Evolutionary conservation across 768 basidiomycete species (phyloP).

Genomic region (Termitomyces sp.): DNA sequence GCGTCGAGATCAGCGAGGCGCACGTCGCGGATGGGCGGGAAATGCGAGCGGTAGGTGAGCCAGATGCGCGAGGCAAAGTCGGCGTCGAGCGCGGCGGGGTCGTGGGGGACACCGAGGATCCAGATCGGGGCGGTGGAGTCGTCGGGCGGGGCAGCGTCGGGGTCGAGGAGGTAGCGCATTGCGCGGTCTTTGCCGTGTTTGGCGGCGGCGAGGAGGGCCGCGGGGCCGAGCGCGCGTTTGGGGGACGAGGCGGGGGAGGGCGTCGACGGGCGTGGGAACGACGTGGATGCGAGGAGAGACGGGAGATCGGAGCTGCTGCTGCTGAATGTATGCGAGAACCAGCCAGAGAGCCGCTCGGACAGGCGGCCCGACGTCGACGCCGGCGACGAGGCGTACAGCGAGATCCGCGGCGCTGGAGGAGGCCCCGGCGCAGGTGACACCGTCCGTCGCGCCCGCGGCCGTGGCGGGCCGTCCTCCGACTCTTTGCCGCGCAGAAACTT

Average conservation of each 20-base stretch:
- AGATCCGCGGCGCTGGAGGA: constrained; percentile 13
- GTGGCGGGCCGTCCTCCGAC: too few species aligned
- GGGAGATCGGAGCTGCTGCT: constrained; percentile 70
- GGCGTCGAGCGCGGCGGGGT: constrained; percentile 50
- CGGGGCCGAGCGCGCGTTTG: constrained; percentile 26
- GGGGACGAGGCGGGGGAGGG: constrained; percentile 13
- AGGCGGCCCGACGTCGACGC: constrained; percentile 35
- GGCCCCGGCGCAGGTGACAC: too few species aligned
- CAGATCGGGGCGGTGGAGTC: constrained; percentile 81
- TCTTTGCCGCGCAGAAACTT: too few species aligned
- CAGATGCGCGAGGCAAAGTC: constrained; percentile 89
- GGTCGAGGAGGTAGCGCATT: constrained; percentile 86
- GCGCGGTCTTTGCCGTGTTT: constrained; percentile 79
- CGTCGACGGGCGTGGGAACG: constrained; percentile 10
- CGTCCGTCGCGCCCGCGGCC: too few species aligned
- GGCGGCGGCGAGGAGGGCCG: constrained; percentile 57
- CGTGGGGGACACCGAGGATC: constrained; percentile 58
- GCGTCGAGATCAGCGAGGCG: constrained; percentile 30
- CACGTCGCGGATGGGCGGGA: constrained; percentile 72
- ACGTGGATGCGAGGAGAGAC: constrained; percentile 36
- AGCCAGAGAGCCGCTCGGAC: constrained; percentile 70
- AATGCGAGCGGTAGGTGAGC: constrained; percentile 90
- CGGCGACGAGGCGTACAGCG: constrained; percentile 39
- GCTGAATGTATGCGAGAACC: constrained; percentile 77
- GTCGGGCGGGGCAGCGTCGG: constrained; percentile 83